These are phyloP conservation scores for Salix dunnii DNA, from an alignment of 345 rosid genomes.

Conservation along the genomic window DNA sequence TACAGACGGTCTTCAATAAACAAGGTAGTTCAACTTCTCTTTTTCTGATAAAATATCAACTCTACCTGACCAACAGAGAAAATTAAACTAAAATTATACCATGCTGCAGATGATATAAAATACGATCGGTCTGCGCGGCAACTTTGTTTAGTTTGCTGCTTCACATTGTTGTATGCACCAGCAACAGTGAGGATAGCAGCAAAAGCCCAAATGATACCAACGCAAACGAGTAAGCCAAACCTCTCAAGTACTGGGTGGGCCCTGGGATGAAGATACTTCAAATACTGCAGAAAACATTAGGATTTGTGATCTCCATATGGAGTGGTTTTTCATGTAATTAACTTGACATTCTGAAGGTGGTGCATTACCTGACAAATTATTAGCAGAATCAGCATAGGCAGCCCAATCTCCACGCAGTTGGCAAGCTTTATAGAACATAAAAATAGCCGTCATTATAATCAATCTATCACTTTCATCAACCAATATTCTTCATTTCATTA, in stretches of 20 bases:
- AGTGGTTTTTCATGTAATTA: background rate
- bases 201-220: conserved; percentile 82
- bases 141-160: conserved; percentile 53
- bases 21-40: background rate
- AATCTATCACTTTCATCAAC: background rate
- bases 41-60: background rate
- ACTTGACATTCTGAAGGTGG: background rate
- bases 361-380: conserved; percentile 58
- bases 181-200: conserved; percentile 88
- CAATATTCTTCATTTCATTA: background rate
- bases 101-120: conserved; percentile 78
- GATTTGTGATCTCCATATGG: background rate
- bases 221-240: conserved; percentile 77
- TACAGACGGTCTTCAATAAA: background rate
- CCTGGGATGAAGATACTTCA: conserved; percentile 38
- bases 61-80: background rate
- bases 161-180: conserved; percentile 86
- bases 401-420: conserved; percentile 83
- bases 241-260: conserved; percentile 54
- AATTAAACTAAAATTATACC: conserved; percentile 42
- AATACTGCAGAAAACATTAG: conserved; percentile 51
- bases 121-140: conserved; percentile 73
- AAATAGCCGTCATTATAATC: background rate
- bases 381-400: conserved; percentile 86
- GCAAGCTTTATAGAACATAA: conserved; percentile 61